A percentile compares a stretch with the other conserved stretches of the same genome.
phyloP scores from a whole-genome alignment of 75 land plant species.

The Isoetes taiwanensis region DNA sequence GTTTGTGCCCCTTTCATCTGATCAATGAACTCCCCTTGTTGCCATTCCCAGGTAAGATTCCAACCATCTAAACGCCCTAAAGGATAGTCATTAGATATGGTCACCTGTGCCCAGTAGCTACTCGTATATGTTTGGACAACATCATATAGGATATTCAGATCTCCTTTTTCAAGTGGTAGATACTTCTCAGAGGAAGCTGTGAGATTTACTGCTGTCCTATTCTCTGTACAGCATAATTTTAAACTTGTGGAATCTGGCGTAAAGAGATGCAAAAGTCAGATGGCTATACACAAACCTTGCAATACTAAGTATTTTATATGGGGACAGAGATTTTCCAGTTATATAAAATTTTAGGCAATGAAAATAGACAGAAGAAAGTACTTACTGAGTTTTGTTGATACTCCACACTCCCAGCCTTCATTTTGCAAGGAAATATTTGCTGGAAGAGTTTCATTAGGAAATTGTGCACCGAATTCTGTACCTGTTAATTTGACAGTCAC shows the following conservation, averaged over 20 bases:
- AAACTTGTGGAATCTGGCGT: too few relatives aligned
- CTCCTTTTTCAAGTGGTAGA: conserved; percentile 40
- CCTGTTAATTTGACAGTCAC: conserved; percentile 37
- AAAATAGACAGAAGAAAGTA: too few relatives aligned
- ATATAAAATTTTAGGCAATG: too few relatives aligned
- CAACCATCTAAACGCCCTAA: conserved; percentile 71
- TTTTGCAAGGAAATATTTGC: conserved; percentile 41
- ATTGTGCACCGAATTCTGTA: conserved; percentile 57
- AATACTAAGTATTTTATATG: too few relatives aligned
- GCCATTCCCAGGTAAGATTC: conserved; percentile 90
- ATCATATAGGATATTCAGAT: conserved; percentile 57
- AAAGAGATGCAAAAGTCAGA: too few relatives aligned
- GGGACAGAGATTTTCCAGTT: too few relatives aligned
- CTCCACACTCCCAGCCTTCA: conserved; percentile 46
- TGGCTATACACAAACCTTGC: too few relatives aligned
- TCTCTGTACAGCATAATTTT: too few relatives aligned
- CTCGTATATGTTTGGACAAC: conserved; percentile 37
- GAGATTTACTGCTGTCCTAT: too few relatives aligned
- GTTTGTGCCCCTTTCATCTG: conserved; percentile 64
- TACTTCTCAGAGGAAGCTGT: too few relatives aligned
- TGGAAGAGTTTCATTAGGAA: conserved; percentile 44
- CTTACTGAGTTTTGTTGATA: conserved; percentile 23
- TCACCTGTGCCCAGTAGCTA: conserved; percentile 66
- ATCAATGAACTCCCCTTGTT: conserved; percentile 71
- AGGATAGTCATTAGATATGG: conserved; percentile 55